Evolutionary conservation across 148 eudicot genomes (phyloP).

Genomic region (Simmondsia chinensis): DNA sequence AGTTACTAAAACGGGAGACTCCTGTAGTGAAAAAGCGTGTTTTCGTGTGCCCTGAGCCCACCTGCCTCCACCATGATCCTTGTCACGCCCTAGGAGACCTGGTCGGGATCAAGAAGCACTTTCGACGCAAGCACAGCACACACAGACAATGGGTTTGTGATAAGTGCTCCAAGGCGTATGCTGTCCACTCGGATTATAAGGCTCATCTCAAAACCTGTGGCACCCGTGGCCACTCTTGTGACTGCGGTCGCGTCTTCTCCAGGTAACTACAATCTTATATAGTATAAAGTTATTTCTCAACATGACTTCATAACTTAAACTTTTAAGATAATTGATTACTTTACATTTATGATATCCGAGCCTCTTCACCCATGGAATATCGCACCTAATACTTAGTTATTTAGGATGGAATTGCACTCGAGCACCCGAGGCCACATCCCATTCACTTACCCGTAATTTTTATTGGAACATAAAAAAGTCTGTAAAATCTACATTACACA

Average conservation of each 20-base stretch:
- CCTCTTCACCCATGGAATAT: too few species aligned
- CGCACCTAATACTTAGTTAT: too few species aligned
- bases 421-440: too few species aligned
- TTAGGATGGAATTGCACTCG: too few species aligned
- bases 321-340: too few species aligned
- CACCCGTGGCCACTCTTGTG: conserved; percentile 87
- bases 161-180: conserved; percentile 74
- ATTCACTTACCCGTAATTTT: too few species aligned
- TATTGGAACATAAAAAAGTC: too few species aligned
- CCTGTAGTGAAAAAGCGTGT: conserved; percentile 60
- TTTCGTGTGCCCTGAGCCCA: conserved; percentile 86
- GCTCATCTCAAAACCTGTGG: conserved; percentile 94
- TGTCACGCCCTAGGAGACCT: conserved; percentile 89
- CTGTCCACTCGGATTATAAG: conserved; percentile 84
- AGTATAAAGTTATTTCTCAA: too few species aligned
- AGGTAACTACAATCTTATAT: conserved; percentile 22
- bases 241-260: conserved; percentile 91
- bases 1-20: conserved; percentile 62
- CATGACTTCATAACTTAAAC: too few species aligned
- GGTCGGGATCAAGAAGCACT: conserved; percentile 88
- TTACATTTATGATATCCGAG: too few species aligned
- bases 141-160: conserved; percentile 85
- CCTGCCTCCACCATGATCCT: conserved; percentile 84
- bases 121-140: conserved; percentile 73
- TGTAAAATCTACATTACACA: too few species aligned